These are phyloP conservation scores for Coprinellus micaceus DNA, from an alignment of 768 basidiomycete species.

Conservation along the genomic window DNA sequence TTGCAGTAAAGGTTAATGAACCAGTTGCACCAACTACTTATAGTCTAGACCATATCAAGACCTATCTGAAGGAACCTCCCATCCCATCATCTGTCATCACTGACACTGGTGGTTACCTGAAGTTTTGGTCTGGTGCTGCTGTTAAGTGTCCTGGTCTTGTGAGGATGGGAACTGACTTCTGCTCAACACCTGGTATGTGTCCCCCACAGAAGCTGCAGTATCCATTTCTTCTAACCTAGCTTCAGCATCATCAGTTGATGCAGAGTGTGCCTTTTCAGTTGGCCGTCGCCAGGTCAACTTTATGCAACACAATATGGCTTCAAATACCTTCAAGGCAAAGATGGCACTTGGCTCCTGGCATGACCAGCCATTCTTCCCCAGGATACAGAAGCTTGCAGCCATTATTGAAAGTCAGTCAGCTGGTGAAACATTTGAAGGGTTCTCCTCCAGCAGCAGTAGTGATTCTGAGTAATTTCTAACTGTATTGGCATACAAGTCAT, in stretches of 20 bases:
- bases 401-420: not conserved
- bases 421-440: not conserved
- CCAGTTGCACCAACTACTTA: not conserved
- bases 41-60: constrained; percentile 15
- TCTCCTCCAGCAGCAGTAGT: not conserved
- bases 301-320: constrained; percentile 30
- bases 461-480: not conserved
- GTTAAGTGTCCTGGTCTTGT: constrained; percentile 13
- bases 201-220: not conserved
- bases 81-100: constrained; percentile 3
- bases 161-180: constrained; percentile 23
- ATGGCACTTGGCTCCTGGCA: constrained; percentile 30
- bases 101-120: constrained; percentile 17
- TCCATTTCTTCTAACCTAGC: not conserved
- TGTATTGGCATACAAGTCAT: not conserved
- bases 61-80: constrained; percentile 18
- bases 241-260: constrained; percentile 30
- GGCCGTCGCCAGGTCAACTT: constrained; percentile 28
- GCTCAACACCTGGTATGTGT: constrained; percentile 22
- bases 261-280: constrained; percentile 33
- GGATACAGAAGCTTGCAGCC: constrained; percentile 11
- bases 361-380: constrained; percentile 22
- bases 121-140: constrained; percentile 14
- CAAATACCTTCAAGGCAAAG: constrained; percentile 31
- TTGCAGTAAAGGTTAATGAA: not conserved